Conservation (phyloP, 2,329 filamentous ascomycete species). For the Fusarium sp. region DNA sequence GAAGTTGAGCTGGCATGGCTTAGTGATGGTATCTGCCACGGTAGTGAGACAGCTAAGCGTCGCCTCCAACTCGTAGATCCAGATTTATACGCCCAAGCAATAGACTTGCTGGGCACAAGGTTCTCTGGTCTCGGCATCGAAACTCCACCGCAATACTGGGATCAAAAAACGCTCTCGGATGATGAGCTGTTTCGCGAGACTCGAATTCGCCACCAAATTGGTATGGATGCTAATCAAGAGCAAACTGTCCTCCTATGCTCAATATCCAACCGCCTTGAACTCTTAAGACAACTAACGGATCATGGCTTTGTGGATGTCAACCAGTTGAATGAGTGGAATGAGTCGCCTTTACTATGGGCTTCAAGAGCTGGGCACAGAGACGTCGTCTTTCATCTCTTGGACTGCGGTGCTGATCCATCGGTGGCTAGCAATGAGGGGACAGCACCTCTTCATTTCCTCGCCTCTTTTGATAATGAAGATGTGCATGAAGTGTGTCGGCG, state of each 20-base stretch:
- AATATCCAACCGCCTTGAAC: background rate
- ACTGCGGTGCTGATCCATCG: background rate
- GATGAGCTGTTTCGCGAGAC: background rate
- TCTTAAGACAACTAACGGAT: rapidly evolving
- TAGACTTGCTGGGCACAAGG: rapidly evolving
- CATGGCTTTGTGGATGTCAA: background rate
- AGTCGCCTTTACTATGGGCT: background rate
- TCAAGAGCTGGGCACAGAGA: background rate
- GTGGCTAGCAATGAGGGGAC: background rate
- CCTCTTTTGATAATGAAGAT: rapidly evolving
- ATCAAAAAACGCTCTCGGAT: background rate
- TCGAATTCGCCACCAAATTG: background rate
- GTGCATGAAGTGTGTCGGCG: background rate
- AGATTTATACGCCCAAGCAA: background rate
- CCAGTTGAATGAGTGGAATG: background rate
- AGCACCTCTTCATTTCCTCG: background rate
- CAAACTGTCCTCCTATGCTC: background rate
- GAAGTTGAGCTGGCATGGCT: background rate
- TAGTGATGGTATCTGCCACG: background rate
- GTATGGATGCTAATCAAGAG: background rate
- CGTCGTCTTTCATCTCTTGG: rapidly evolving
- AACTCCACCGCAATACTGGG: background rate
- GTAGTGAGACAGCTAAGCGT: background rate
- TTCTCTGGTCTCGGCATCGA: background rate
- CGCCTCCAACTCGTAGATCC: background rate